Evolutionary conservation across 495 filamentous ascomycete species (phyloP), one percentile per base, ranked within the genome.

Genomic region (Penicillium odoratum): DNA sequence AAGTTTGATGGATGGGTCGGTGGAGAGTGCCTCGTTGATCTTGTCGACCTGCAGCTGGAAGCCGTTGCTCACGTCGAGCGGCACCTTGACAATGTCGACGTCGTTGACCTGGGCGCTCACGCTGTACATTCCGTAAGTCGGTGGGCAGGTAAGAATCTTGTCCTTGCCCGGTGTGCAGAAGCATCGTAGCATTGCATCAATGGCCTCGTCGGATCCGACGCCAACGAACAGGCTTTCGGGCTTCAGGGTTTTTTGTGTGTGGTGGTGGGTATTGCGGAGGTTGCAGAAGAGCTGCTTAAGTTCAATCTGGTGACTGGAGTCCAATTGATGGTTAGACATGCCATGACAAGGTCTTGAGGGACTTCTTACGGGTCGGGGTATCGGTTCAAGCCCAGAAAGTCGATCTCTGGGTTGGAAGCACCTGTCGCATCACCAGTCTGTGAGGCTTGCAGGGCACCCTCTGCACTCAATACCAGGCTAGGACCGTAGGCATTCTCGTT

Each of bases 401-500:
- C 86, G 46, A 93, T 80, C 50, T 77, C 73, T 9, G 73, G 74
- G 57, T 75, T 70, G 5, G 65, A 68, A 26, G 64, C 60, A 7
- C 70, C 73, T n/a, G 69, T 76, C 56, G 72, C 59, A 61, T 68
- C 55, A 44, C 68, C 70, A 21, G 64, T 62, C 40, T 69, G 69
- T 18, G 71, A 73, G 40, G 68, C 56, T 34, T 76, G 62, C 13
- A 83, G 73, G 36, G 76, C 74, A n/a, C 78, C 79, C 51, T 79
- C 67, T 11, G 61, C 57, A 49, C 70, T 76, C 51, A 85, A 55
- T 8, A 73, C 74, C 40, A 92, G 73, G 13, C 85, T 83, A 1
- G 94, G 93, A 2, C 95, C 94, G 73, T 88, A 97, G 51, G 94
- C 92, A 69, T 98, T 98, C 73, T 98, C 94, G 63, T 98, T 98